phyloP scores from a whole-genome alignment of 176 grass and related monocot species.

The Oryza officinalis region DNA sequence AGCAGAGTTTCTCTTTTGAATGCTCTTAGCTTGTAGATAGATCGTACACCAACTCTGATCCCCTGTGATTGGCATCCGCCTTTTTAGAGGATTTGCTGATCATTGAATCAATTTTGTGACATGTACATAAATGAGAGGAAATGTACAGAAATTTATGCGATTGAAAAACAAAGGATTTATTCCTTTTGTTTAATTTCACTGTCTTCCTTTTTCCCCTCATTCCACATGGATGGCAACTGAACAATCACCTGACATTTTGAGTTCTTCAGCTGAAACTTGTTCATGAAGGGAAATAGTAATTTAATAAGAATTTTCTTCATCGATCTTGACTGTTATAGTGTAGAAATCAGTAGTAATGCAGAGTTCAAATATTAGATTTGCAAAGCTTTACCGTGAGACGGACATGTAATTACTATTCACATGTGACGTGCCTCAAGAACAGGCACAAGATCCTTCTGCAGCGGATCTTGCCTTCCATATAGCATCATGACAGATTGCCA shows the following conservation, averaged over 20 bases:
- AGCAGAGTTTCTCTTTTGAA: constrained; percentile 55
- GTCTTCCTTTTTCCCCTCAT: background rate
- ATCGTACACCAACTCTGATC: background rate
- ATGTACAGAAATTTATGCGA: background rate
- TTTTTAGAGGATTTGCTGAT: constrained; percentile 37
- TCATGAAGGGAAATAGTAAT: background rate
- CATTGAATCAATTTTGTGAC: background rate
- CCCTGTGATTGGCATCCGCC: constrained; percentile 23
- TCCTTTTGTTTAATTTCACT: background rate
- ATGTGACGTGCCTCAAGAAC: constrained; percentile 25
- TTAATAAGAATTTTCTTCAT: background rate
- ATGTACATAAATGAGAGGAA: background rate
- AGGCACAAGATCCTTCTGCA: constrained; percentile 23
- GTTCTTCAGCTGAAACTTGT: background rate
- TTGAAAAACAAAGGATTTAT: background rate
- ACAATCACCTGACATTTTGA: background rate
- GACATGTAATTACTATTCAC: background rate
- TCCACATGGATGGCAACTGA: background rate
- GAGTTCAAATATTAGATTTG: background rate
- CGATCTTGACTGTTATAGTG: background rate
- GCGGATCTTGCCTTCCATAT: constrained; percentile 24
- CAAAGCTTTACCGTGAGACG: background rate
- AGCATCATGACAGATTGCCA: background rate
- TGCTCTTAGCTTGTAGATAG: constrained; percentile 39
- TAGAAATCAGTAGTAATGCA: background rate